These are phyloP conservation scores for Coffea humblotiana DNA, from an alignment of 305 asterid genomes.

Conservation along the genomic window DNA sequence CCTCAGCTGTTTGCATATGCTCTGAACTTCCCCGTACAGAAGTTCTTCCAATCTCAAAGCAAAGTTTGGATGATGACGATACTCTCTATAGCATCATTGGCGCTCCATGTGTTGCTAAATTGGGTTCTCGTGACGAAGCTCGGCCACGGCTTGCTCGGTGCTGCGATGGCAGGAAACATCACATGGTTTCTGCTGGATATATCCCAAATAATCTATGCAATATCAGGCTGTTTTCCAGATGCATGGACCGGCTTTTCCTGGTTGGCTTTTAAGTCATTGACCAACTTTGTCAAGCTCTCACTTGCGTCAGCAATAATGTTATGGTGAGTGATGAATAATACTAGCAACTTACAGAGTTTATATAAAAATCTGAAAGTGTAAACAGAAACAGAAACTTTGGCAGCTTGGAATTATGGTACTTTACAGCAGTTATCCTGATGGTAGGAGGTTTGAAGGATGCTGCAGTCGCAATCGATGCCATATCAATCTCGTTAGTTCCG, in stretches of 20 bases:
- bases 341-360: not conserved
- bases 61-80: conserved; percentile 35
- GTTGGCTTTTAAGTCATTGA: conserved; percentile 55
- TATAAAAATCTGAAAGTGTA: not conserved
- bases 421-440: conserved; percentile 35
- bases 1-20: conserved; percentile 39
- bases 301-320: conserved; percentile 78
- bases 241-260: conserved; percentile 44
- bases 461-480: conserved; percentile 31
- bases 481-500: conserved; percentile 34
- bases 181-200: conserved; percentile 35
- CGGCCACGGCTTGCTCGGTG: conserved; percentile 38
- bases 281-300: conserved; percentile 60
- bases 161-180: conserved; percentile 37
- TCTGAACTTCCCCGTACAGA: conserved; percentile 33
- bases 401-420: conserved; percentile 43
- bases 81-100: conserved; percentile 23
- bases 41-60: conserved; percentile 36
- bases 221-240: conserved; percentile 24
- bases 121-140: conserved; percentile 27
- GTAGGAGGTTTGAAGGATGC: conserved; percentile 42
- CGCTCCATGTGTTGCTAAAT: conserved; percentile 17
- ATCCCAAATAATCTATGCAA: conserved; percentile 21
- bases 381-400: not conserved
- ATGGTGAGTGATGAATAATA: conserved; percentile 44